These are phyloP conservation scores for Thelephora ganbajun DNA, from an alignment of 768 basidiomycete species.

Conservation along the genomic window DNA sequence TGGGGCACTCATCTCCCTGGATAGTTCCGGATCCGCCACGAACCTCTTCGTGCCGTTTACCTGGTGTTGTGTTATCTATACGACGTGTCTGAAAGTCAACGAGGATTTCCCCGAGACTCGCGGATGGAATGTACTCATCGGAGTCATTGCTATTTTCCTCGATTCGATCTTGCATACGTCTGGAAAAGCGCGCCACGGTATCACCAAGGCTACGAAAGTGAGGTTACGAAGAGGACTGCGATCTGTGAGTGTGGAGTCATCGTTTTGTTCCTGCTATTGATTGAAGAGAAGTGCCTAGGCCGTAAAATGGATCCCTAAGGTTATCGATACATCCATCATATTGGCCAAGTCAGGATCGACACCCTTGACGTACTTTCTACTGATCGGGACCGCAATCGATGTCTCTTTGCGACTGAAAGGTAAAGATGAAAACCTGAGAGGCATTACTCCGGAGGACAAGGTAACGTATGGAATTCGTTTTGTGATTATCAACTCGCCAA, in stretches of 20 bases:
- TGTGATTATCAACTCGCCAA: neutral
- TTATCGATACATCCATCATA: constrained; percentile 41
- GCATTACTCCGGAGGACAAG: constrained; percentile 33
- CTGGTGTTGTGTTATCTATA: constrained; percentile 57
- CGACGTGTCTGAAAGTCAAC: constrained; percentile 30
- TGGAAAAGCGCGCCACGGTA: constrained; percentile 36
- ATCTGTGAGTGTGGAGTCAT: constrained; percentile 26
- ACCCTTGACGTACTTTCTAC: constrained; percentile 26
- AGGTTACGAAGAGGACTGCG: constrained; percentile 54
- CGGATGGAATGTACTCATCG: constrained; percentile 37
- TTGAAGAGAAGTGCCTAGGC: constrained; percentile 11
- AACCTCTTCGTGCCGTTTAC: constrained; percentile 56
- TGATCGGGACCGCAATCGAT: constrained; percentile 58
- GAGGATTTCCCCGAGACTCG: constrained; percentile 31
- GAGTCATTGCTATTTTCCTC: constrained; percentile 44
- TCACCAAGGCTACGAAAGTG: constrained; percentile 48
- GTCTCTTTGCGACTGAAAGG: constrained; percentile 58
- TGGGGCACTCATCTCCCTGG: neutral
- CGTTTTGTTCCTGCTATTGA: neutral
- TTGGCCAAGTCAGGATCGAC: constrained; percentile 34
- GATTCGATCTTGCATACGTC: constrained; percentile 43
- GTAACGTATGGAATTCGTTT: constrained; percentile 13
- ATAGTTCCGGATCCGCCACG: constrained; percentile 29
- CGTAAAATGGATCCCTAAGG: constrained; percentile 28
- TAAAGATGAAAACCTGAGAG: constrained; percentile 26